A percentile compares a stretch with the other conserved stretches of the same genome.
Evolutionary conservation across 2,329 filamentous ascomycete genomes (phyloP).

Genomic region (Lachnellula occidentalis): DNA sequence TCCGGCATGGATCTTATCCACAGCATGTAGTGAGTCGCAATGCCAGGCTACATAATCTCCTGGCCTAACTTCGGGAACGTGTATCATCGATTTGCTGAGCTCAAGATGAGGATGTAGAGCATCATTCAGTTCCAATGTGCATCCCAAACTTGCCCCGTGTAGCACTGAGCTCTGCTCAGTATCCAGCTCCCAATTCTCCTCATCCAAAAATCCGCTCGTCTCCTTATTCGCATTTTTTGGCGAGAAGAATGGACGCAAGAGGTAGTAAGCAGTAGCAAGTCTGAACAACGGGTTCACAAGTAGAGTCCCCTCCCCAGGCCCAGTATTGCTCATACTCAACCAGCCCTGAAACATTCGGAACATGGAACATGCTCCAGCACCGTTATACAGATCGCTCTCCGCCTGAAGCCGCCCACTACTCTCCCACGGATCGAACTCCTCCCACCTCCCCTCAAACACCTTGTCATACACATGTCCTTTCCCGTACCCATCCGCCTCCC

Average conservation of each 20-base stretch:
- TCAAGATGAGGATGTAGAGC: constrained; percentile 59
- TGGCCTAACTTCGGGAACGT: constrained; percentile 56
- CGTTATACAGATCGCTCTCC: constrained; percentile 70
- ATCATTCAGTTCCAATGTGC: constrained; percentile 56
- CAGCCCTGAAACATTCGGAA: constrained; percentile 90
- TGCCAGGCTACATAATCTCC: constrained; percentile 66
- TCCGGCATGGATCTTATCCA: constrained; percentile 73
- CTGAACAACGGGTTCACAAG: constrained; percentile 74
- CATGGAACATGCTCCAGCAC: constrained; percentile 75
- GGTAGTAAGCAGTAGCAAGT: constrained; percentile 70
- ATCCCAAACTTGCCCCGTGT: constrained; percentile 64
- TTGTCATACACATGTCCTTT: constrained; percentile 63
- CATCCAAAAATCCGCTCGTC: constrained; percentile 39
- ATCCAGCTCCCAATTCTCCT: constrained; percentile 57
- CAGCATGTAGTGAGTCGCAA: constrained; percentile 46
- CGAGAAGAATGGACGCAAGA: constrained; percentile 80
- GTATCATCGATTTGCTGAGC: constrained; percentile 57
- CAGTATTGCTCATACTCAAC: constrained; percentile 71
- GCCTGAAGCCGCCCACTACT: constrained; percentile 62
- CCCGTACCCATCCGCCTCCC: constrained; percentile 66
- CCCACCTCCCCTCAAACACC: constrained; percentile 72
- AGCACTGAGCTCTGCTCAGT: constrained; percentile 40
- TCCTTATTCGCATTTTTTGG: constrained; percentile 33
- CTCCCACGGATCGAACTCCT: constrained; percentile 78
- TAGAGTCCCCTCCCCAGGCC: constrained; percentile 71